Evolutionary conservation across 23 red algal genomes (phyloP), one percentile per base, ranked within the genome.

Genomic region (Cyanidioschyzon merolae): DNA sequence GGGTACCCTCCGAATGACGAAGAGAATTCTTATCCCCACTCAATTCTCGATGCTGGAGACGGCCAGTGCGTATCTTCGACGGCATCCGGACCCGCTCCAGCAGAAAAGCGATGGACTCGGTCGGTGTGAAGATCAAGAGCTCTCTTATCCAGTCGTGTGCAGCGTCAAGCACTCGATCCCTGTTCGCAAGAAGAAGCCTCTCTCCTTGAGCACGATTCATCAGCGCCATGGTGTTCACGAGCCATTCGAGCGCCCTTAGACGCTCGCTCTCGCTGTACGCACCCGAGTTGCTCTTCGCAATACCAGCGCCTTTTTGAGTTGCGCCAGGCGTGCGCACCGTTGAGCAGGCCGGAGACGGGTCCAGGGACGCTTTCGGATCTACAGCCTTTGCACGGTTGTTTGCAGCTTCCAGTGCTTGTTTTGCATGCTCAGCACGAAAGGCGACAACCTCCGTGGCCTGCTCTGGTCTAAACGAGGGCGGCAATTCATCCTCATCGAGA

Each of bases 401-500:
- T 21, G 45, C 45, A n/a, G n/a, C n/a, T 7, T 54, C 12, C 45
- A 54, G 45, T 54, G 12, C 45, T 54, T 54, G 45, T 15, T 21
- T 54, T 54, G 45, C 45, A 54, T 54, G 12, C 1, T 54, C 84
- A 0, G 77, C 68, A 25, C 58, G 59, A 80, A 87, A 93, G 37
- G 68, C 80, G 29, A 89, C 90, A 0, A 95, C 86, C 68, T 95
- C 85, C 1, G 89, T 79, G 81, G 88, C 90, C 58, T 76, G 58
- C 7, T 68, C 77, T 18, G 90, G 85, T 57, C 74, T 77, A 68
- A 86, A 89, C 29, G 76, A 68, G n/a, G 37, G 18, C 3, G 90
- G 90, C 35, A 95, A 78, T 58, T 95, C 85, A 24, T 82, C 67
- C 38, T 95, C 90, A 50, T 95, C 86, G 18, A 95, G 76, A 79